phyloP scores from a whole-genome alignment of 768 basidiomycete genomes.

The Sarcodon aspratus region DNA sequence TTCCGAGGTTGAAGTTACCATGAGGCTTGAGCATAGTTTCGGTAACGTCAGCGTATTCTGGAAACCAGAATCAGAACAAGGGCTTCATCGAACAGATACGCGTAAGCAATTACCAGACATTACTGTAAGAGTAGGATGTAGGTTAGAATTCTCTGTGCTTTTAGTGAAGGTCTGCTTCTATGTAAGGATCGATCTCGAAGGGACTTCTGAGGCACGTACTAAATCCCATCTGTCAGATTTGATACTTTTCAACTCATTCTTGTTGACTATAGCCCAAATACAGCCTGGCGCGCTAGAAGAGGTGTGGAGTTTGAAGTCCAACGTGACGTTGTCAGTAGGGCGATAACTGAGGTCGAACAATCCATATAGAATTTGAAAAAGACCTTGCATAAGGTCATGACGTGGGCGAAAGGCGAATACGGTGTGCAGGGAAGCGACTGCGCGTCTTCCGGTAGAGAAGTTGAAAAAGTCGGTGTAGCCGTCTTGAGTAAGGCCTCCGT shows the following conservation, averaged over 20 bases:
- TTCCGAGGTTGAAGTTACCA: conserved; percentile 36
- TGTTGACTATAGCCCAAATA: conserved; percentile 78
- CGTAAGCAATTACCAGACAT: conserved; percentile 49
- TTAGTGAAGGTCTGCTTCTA: conserved; percentile 66
- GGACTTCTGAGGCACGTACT: conserved; percentile 35
- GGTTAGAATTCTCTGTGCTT: conserved; percentile 48
- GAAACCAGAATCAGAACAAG: conserved; percentile 3
- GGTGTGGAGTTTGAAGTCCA: conserved; percentile 67
- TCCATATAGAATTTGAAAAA: conserved; percentile 48
- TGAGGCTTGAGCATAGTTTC: conserved; percentile 61
- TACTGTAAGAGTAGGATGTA: conserved; percentile 55
- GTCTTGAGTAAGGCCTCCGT: conserved; percentile 34
- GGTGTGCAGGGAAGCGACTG: conserved; percentile 67
- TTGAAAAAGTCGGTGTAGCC: conserved; percentile 73
- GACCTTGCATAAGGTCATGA: conserved; percentile 66
- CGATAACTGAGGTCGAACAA: conserved; percentile 69
- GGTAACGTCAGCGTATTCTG: conserved; percentile 80
- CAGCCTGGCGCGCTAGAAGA: conserved; percentile 45
- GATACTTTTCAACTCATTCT: conserved; percentile 62
- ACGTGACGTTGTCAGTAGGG: conserved; percentile 56
- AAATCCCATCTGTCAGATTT: conserved; percentile 77
- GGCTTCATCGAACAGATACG: not conserved
- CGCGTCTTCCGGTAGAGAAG: conserved; percentile 82
- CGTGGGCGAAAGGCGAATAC: conserved; percentile 69
- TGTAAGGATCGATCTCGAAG: not conserved